Evolutionary conservation across 768 basidiomycete species (phyloP).

Genomic region (Tricholoma sp.): DNA sequence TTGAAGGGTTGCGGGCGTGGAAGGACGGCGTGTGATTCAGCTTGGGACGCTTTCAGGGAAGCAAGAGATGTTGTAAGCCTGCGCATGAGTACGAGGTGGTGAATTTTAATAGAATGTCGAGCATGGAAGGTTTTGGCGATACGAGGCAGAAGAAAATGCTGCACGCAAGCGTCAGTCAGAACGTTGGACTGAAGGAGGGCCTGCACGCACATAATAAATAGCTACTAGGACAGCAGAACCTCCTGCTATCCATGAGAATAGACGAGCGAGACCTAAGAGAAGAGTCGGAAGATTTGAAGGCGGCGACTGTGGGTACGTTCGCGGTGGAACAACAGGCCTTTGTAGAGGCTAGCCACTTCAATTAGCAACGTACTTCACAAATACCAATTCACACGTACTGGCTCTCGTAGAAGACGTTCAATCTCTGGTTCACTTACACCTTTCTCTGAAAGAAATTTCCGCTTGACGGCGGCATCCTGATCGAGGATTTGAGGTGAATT

Average conservation of each 20-base stretch:
- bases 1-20: conserved; percentile 48
- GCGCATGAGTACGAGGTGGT: conserved; percentile 53
- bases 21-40: conserved; percentile 48
- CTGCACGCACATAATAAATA: conserved; percentile 57
- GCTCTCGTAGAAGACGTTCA: conserved; percentile 48
- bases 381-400: neutral
- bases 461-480: conserved; percentile 53
- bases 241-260: conserved; percentile 65
- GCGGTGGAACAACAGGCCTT: conserved; percentile 57
- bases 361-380: neutral
- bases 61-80: conserved; percentile 52
- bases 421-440: conserved; percentile 62
- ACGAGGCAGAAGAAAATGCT: conserved; percentile 70
- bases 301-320: conserved; percentile 65
- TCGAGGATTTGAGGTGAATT: conserved; percentile 57
- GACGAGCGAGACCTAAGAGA: conserved; percentile 52
- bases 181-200: neutral
- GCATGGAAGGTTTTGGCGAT: conserved; percentile 55
- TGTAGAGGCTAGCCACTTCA: conserved; percentile 22
- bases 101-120: conserved; percentile 52
- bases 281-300: conserved; percentile 68
- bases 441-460: conserved; percentile 64
- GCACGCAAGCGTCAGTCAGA: conserved; percentile 7
- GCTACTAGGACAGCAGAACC: conserved; percentile 54
- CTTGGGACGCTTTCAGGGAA: conserved; percentile 51